Base-by-base conservation (phyloP, 345 rosid genomes). In the Syzygium oleosum region DNA sequence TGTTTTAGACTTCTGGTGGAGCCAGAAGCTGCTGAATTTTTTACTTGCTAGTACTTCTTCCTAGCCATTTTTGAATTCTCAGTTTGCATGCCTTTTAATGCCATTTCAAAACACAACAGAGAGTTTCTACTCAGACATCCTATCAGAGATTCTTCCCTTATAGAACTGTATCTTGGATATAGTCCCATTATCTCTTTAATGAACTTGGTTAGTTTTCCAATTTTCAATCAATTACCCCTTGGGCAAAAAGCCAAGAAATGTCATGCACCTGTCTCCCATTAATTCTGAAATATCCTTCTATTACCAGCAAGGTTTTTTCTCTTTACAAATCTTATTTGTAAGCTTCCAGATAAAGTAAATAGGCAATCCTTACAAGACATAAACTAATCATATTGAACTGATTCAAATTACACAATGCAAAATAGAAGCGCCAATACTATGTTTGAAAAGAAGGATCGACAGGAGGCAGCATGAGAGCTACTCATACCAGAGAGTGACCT, bases 401-500 rank as follows among this genome's bases (percentile, higher is more conserved):
- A 38, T 34, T 73, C 25, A 73, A 73, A 73, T 34, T 19, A 73
- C 14, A 38, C 38, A 34, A 73, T 3, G 21, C 6, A 17, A 34
- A 34, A 34, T 13, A 85, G 2, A 53, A 54, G 86, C 8, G 16
- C 19, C 21, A 34, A 16, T 54, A 54, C 49, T 22, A 11, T 34
- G 27, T 34, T 46, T 29, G 31, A 84, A 15, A 41, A 54, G 21
- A 56, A 52, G 27, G 49, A 46, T 25, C 17, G 54, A 55, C 49
- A 43, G 52, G 23, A 61, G 29, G 46, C 17, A 83, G 43, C 3
- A 61, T 17, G 25, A 59, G 19, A 84, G 55, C 51, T 31, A 19
- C 78, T 51, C 61, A 34, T 95, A 98, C 99, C 98, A 98, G 92
- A 92, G 96, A 88, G 86, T 96, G 99, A 91, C 99, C 99, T 91